Evolutionary conservation across 768 basidiomycete species (phyloP).

Genomic region (Serendipita vermifera): DNA sequence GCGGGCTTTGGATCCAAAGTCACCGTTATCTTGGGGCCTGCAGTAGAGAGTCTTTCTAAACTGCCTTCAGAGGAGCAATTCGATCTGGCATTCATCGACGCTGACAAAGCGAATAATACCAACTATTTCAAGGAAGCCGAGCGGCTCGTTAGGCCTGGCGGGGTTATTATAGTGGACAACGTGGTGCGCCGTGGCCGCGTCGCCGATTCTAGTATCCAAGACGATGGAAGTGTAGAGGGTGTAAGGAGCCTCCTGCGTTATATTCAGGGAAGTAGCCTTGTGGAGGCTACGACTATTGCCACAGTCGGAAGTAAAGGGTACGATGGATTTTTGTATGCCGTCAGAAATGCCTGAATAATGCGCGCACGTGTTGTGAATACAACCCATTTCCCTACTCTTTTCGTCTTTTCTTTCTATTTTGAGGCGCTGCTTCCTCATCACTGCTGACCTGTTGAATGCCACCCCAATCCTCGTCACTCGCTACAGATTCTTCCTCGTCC

Average conservation of each 20-base stretch:
- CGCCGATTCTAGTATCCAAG: constrained; percentile 27
- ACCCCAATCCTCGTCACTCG: constrained; percentile 56
- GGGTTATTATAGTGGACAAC: constrained; percentile 55
- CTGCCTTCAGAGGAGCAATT: constrained; percentile 39
- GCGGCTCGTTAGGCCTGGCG: constrained; percentile 44
- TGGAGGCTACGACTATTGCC: constrained; percentile 38
- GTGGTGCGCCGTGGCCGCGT: constrained; percentile 40
- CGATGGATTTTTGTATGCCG: constrained; percentile 40
- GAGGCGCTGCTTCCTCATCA: background rate
- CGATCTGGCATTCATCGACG: constrained; percentile 62
- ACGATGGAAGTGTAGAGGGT: constrained; percentile 32
- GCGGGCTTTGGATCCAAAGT: constrained; percentile 41
- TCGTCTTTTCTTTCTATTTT: background rate
- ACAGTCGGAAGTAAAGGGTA: constrained; percentile 42
- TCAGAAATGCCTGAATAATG: constrained; percentile 15
- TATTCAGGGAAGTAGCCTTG: constrained; percentile 37
- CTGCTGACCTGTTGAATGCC: constrained; percentile 32
- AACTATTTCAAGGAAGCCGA: constrained; percentile 49
- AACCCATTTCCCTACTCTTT: background rate
- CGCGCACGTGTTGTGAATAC: background rate
- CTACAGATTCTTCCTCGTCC: constrained; percentile 18
- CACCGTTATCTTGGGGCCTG: constrained; percentile 39
- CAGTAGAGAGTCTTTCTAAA: constrained; percentile 35
- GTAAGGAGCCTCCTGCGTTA: constrained; percentile 33
- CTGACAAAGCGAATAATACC: constrained; percentile 45